Conservation (phyloP, 441 rosid species). For the Corymbia calophylla region DNA sequence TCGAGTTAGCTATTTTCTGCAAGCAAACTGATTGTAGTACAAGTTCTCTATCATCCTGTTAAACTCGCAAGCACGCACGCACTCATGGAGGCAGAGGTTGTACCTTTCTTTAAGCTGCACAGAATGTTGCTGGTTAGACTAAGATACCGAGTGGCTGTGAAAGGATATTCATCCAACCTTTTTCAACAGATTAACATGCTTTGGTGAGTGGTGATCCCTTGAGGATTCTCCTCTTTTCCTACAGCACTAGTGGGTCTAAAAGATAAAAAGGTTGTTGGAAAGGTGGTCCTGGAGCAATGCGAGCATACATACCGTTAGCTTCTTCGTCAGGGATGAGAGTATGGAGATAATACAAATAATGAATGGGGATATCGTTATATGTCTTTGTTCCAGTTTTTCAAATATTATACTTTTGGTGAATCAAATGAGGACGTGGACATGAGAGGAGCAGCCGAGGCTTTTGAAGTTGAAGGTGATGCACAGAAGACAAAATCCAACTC, state of each 20-base stretch:
- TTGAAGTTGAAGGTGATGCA: neutral
- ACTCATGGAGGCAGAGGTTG: neutral
- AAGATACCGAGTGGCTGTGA: neutral
- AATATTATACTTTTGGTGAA: neutral
- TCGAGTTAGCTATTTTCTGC: neutral
- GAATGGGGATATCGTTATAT: neutral
- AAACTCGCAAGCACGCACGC: neutral
- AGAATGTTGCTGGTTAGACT: neutral
- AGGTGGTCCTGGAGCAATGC: neutral
- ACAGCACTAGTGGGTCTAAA: neutral
- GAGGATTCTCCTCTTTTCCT: neutral
- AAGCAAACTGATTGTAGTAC: neutral
- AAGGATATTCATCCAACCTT: neutral
- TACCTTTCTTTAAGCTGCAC: neutral
- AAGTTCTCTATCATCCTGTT: neutral
- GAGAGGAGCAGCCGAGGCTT: neutral
- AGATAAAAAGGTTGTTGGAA: neutral
- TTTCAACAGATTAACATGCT: neutral
- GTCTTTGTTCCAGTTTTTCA: neutral
- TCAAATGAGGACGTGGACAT: neutral
- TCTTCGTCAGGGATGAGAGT: neutral
- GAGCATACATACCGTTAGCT: neutral
- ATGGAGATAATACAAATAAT: neutral
- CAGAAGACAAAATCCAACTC: slow-evolving; percentile 13
- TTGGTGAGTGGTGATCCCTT: neutral